These are phyloP conservation scores for Rosa persica DNA, from an alignment of 306 rosid genomes.

Conservation along the genomic window DNA sequence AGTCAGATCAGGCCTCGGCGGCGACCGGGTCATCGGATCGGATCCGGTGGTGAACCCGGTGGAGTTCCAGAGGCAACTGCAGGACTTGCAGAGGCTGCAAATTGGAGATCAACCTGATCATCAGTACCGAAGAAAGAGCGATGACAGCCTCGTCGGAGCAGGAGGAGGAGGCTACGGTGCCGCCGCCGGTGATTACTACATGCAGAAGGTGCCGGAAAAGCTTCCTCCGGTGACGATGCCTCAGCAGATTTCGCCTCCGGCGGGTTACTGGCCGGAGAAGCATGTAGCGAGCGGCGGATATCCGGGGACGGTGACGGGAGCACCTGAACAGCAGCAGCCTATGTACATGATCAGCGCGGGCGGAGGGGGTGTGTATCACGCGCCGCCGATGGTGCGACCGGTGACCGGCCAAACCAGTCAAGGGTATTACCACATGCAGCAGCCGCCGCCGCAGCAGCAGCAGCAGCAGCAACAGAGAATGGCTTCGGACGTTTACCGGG, in stretches of 20 bases:
- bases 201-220: constrained; percentile 57
- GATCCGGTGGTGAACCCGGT: constrained; percentile 42
- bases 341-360: constrained; percentile 58
- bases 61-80: constrained; percentile 72
- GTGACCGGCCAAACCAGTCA: constrained; percentile 37
- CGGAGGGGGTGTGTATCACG: constrained; percentile 54
- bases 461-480: constrained; percentile 51
- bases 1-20: constrained; percentile 17
- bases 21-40: constrained; percentile 45
- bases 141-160: constrained; percentile 28
- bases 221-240: constrained; percentile 27
- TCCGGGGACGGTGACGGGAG: constrained; percentile 39
- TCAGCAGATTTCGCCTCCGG: constrained; percentile 19
- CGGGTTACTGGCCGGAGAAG: constrained; percentile 66
- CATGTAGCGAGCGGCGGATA: constrained; percentile 47
- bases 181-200: constrained; percentile 56
- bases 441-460: constrained; percentile 23
- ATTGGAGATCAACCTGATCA: constrained; percentile 47
- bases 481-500: constrained; percentile 68
- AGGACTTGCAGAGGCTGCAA: constrained; percentile 42
- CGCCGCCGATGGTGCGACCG: constrained; percentile 53
- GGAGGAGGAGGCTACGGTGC: constrained; percentile 44
- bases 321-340: constrained; percentile 37
- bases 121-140: constrained; percentile 58
- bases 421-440: constrained; percentile 71